Base-by-base conservation (phyloP, 306 rosid species). In the Leucaena leucocephala region DNA sequence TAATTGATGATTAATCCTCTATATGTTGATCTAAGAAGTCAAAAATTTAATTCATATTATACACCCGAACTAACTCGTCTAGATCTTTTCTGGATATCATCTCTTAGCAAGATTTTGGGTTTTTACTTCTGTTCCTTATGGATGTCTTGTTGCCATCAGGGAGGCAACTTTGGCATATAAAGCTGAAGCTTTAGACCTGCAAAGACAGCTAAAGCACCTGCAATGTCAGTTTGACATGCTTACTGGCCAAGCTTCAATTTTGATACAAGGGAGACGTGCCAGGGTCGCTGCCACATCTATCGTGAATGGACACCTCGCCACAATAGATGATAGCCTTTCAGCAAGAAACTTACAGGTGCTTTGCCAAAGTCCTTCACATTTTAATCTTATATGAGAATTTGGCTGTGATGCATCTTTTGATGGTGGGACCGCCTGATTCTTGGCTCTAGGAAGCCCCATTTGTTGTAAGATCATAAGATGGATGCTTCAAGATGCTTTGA, bases 211-310 rank as follows among this genome's bases (percentile, higher is more conserved):
- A 43, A 80, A 86, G 72, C 90, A 87, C 49, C 87, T 91, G 61
- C 98, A 89, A 57, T 89, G 90, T 38, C 99, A 95, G 81, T 91
- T 84, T 34, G 99, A 93, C 76, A 85, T 93, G 97, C 97, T 95
- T 13, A 87, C 94, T 17, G 79, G 88, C 78, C 96, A 95, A 85
- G 93, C 93, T 22, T 93, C 99, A 0, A 76, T 85, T 43, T 88
- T 93, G 89, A 91, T 86, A 8, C 99, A 93, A 82, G 99, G 99
- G 71, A 95, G 98, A 71, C 89, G 99, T 50, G 87, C 98, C 2
- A 88, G 99, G 12, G 98, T 95, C 80, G 89, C 91, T 71, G 97
- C 99, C n/a, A 93, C 99, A 74, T 92, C 99, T 38, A 83, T 84
- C 75, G 93, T 95, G 76, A 95, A 88, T 36, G 99, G 99, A 68